phyloP scores from a whole-genome alignment of 495 filamentous ascomycete species.

The Hypoxylon perforatum region DNA sequence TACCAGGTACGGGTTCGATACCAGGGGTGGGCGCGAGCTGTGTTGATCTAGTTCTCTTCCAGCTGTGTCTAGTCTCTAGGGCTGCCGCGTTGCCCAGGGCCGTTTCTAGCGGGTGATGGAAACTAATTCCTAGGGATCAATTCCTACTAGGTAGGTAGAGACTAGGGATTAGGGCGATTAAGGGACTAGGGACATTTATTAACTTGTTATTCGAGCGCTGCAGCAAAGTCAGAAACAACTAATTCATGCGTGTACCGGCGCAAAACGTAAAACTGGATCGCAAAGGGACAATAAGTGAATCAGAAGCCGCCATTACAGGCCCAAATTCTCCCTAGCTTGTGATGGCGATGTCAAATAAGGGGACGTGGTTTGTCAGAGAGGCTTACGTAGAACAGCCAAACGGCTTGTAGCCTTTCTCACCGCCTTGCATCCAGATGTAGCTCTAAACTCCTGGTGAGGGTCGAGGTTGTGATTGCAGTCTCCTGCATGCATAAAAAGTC shows the following conservation, averaged over 20 bases:
- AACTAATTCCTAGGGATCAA: too few relatives aligned
- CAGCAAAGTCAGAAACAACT: conserved; percentile 9
- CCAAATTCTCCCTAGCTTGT: conserved; percentile 31
- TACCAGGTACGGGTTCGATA: conserved; percentile 37
- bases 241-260: conserved; percentile 18
- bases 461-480: conserved; percentile 42
- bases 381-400: conserved; percentile 42
- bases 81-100: too few relatives aligned
- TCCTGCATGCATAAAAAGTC: conserved; percentile 42
- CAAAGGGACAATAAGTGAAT: conserved; percentile 29
- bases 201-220: conserved; percentile 33
- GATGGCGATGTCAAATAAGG: conserved; percentile 37
- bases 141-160: too few relatives aligned
- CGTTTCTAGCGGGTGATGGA: background rate
- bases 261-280: conserved; percentile 31
- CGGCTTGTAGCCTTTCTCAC: conserved; percentile 47
- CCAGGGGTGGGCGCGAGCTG: background rate
- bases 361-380: conserved; percentile 43
- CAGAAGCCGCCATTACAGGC: conserved; percentile 22
- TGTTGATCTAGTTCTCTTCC: too few relatives aligned
- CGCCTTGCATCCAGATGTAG: conserved; percentile 47
- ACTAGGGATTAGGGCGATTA: too few relatives aligned
- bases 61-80: too few relatives aligned
- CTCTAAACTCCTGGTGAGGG: conserved; percentile 34
- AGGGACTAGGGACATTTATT: conserved; percentile 23